These are phyloP conservation scores for Sugiyamaella grinbergsii DNA, from an alignment of 1,139 yeast genomes.

Conservation along the genomic window DNA sequence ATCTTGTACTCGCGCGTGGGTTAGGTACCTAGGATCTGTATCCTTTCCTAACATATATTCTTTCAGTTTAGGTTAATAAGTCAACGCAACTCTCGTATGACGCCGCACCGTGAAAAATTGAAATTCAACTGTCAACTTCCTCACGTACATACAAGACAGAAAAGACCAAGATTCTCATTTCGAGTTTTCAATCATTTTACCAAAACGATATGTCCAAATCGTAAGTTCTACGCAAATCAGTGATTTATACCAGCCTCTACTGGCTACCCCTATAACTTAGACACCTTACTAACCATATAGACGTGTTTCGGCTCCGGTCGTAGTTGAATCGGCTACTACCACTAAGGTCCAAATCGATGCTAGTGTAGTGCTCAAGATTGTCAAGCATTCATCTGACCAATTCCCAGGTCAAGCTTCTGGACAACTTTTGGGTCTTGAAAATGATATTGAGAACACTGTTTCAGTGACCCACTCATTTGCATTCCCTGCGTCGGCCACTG, in stretches of 20 bases:
- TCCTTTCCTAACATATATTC: too few species aligned
- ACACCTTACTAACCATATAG: conserved; percentile 6
- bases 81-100: not conserved
- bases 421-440: conserved; percentile 75
- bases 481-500: conserved; percentile 55
- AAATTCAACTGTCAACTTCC: conserved; percentile 1
- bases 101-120: conserved; percentile 18
- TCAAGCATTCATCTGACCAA: conserved; percentile 72
- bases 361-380: conserved; percentile 63
- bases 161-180: not conserved
- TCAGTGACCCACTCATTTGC: conserved; percentile 61
- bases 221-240: conserved; percentile 6
- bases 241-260: not conserved
- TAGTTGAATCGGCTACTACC: conserved; percentile 27
- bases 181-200: not conserved
- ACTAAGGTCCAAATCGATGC: conserved; percentile 41
- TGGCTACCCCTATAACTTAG: not conserved
- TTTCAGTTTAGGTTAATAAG: too few species aligned
- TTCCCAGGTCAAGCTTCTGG: conserved; percentile 73
- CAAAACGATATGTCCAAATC: conserved; percentile 10
- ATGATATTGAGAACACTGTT: conserved; percentile 52
- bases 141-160: not conserved
- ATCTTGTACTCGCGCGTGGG: too few species aligned
- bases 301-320: conserved; percentile 8
- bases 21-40: too few species aligned